Conservation (phyloP, 2,329 filamentous ascomycete genomes). For the Fusarium siculi region DNA sequence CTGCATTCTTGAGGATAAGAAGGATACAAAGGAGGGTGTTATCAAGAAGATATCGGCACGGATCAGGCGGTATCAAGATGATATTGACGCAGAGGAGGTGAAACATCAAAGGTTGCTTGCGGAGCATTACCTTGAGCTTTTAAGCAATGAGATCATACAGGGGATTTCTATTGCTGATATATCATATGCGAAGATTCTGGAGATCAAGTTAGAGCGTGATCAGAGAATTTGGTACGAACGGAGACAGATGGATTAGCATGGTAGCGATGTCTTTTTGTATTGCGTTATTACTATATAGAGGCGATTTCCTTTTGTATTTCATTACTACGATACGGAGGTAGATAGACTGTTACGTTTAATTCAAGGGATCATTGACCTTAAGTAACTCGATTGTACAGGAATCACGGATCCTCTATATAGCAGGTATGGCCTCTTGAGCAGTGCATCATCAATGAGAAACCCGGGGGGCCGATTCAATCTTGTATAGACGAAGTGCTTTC, state of each 20-base stretch:
- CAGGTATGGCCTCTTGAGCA: not conserved
- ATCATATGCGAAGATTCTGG: constrained; percentile 4
- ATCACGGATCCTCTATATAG: not conserved
- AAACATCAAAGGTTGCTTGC: constrained; percentile 5
- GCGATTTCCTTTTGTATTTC: not conserved
- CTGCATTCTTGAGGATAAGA: not conserved
- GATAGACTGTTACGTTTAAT: not conserved
- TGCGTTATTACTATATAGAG: not conserved
- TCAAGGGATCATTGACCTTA: not conserved
- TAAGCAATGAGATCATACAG: constrained; percentile 4
- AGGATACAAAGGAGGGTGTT: not conserved
- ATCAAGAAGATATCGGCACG: constrained; percentile 3
- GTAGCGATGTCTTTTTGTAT: not conserved
- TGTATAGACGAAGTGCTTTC: no score
- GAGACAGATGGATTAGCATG: not conserved
- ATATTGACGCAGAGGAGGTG: constrained; percentile 1
- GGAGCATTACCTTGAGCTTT: constrained; percentile 4
- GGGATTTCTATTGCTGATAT: not conserved
- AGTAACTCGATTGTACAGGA: not conserved
- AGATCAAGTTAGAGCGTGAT: not conserved
- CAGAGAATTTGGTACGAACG: not conserved
- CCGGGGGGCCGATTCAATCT: fast-evolving
- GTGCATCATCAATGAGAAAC: fast-evolving
- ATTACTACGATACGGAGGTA: no score
- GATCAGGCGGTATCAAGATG: not conserved